Conservation (phyloP, 345 rosid genomes). For the Noccaea bulbosa region DNA sequence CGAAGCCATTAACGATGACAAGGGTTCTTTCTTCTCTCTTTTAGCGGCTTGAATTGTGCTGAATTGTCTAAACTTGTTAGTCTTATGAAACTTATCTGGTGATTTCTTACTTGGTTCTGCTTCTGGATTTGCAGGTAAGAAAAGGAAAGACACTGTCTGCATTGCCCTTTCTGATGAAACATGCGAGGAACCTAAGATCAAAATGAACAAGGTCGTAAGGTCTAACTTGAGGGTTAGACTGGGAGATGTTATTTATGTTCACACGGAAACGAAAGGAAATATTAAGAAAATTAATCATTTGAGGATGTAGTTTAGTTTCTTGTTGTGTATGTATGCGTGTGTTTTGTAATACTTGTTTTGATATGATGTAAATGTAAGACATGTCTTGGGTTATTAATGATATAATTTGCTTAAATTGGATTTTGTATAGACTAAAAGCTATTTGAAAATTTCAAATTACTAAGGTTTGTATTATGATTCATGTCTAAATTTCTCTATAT, state of each 20-base stretch:
- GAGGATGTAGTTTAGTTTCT: too few relatives aligned
- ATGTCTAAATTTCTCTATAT: too few relatives aligned
- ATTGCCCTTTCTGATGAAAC: slow-evolving; percentile 86
- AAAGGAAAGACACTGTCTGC: slow-evolving; percentile 80
- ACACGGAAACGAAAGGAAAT: slow-evolving; percentile 16
- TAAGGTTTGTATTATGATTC: too few relatives aligned
- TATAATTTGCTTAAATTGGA: too few relatives aligned
- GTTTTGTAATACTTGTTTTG: too few relatives aligned
- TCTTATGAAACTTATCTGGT: not conserved
- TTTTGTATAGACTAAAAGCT: too few relatives aligned
- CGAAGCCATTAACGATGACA: too few relatives aligned
- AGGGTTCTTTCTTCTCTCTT: slow-evolving; percentile 41
- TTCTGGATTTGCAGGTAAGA: slow-evolving; percentile 60
- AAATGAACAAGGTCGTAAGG: slow-evolving; percentile 90
- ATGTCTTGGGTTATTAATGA: too few relatives aligned
- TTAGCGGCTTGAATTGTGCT: not conserved
- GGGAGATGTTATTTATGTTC: slow-evolving; percentile 87
- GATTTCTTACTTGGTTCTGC: slow-evolving; percentile 7
- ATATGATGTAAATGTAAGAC: too few relatives aligned
- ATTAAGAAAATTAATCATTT: too few relatives aligned
- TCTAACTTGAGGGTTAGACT: slow-evolving; percentile 90
- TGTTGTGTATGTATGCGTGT: too few relatives aligned
- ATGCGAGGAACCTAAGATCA: slow-evolving; percentile 82
- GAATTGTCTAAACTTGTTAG: not conserved
- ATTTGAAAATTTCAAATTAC: too few relatives aligned